These are phyloP conservation scores for Trichomonascaceae sp. DNA, from an alignment of 1,139 yeast species.

Conservation along the genomic window DNA sequence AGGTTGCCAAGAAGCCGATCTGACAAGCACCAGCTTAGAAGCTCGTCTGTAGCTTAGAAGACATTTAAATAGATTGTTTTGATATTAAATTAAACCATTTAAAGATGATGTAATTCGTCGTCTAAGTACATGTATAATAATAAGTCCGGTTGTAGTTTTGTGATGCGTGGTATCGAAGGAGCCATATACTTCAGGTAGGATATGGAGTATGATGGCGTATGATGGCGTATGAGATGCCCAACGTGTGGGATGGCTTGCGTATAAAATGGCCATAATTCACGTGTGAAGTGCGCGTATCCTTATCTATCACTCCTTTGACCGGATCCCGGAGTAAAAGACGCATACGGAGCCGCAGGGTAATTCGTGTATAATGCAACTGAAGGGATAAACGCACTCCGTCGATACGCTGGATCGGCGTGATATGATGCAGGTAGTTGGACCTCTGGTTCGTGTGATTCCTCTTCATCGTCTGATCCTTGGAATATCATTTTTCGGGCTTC, in stretches of 20 bases:
- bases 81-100: neutral
- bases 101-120: neutral
- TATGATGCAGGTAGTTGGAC: neutral
- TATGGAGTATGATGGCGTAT: no score
- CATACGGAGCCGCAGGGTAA: neutral
- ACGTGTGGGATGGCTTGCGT: no score
- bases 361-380: neutral
- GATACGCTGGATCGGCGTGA: neutral
- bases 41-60: no score
- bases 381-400: neutral
- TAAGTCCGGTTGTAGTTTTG: no score
- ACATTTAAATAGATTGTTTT: neutral
- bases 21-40: neutral
- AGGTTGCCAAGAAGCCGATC: neutral
- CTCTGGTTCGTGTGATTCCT: conserved; percentile 13
- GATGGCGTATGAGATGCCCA: no score
- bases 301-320: neutral
- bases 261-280: no score
- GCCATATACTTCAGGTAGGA: no score
- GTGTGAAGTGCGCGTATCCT: no score
- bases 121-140: neutral
- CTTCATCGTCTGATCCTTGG: conserved; percentile 31
- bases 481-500: conserved; percentile 44
- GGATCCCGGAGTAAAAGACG: neutral
- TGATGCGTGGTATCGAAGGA: neutral